Evolutionary conservation across 305 asterid species (phyloP).

Genomic region (Solanum hybrid): DNA sequence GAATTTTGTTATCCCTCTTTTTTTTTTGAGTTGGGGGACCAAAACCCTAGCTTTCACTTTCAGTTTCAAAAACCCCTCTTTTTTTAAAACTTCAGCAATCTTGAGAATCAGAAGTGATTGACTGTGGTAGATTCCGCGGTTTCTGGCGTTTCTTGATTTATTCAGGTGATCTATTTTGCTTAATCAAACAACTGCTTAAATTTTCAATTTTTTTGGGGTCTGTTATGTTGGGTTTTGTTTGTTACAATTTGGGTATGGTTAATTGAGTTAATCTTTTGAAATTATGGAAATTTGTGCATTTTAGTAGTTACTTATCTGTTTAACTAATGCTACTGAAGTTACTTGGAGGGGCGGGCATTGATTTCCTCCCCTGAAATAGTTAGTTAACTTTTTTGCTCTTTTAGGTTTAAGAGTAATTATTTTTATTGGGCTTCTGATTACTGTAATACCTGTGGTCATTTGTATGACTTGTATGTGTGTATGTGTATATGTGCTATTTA

Average conservation of each 20-base stretch:
- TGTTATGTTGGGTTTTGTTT: neutral
- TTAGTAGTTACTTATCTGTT: neutral
- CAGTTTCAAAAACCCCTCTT: slow-evolving; percentile 17
- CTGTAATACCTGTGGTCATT: neutral
- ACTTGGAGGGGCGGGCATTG: neutral
- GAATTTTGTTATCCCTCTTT: slow-evolving; percentile 1
- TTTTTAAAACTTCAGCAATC: slow-evolving; percentile 1
- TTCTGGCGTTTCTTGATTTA: neutral
- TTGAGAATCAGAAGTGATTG: neutral
- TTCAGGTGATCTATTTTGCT: neutral
- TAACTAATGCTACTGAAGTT: neutral
- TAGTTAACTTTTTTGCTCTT: neutral
- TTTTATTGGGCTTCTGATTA: neutral
- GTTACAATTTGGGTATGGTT: neutral
- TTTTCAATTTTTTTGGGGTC: neutral
- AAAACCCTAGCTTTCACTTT: slow-evolving; percentile 53
- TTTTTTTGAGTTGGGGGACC: slow-evolving; percentile 8
- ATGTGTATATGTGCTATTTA: neutral
- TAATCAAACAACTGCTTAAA: neutral
- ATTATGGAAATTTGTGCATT: neutral
- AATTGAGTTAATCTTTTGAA: neutral
- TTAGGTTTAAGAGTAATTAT: neutral
- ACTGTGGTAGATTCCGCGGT: slow-evolving; percentile 1
- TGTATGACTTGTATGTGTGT: neutral
- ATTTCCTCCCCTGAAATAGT: neutral